A percentile compares a stretch with the other conserved stretches of the same genome.
Conservation (phyloP, 129 eudicot genomes). For the Helianthus annuus region DNA sequence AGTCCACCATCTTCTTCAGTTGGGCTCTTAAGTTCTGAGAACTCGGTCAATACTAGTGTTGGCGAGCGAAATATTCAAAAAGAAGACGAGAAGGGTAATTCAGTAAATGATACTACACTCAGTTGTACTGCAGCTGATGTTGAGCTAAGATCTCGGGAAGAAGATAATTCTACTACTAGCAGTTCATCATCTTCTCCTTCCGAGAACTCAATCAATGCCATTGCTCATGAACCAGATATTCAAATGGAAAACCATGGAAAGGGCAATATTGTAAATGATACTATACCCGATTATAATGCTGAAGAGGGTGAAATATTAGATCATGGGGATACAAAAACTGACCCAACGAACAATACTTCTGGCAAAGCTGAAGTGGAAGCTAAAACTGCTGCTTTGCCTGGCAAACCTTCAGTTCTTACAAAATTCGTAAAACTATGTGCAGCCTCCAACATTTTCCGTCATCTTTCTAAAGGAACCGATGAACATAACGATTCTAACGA, state of each 20-base stretch:
- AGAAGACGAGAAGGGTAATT: conserved; percentile 25
- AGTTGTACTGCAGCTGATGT: not conserved
- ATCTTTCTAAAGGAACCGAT: conserved; percentile 46
- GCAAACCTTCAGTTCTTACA: conserved; percentile 49
- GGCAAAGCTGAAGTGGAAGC: conserved; percentile 42
- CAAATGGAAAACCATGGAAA: conserved; percentile 30
- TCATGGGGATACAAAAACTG: not conserved
- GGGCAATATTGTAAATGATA: conserved; percentile 10
- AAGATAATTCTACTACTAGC: not conserved
- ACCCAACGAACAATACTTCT: conserved; percentile 23
- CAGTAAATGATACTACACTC: not conserved
- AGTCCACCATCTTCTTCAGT: conserved; percentile 20
- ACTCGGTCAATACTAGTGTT: conserved; percentile 6
- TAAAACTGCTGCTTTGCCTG: conserved; percentile 44
- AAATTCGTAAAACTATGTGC: conserved; percentile 46
- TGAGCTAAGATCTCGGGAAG: conserved; percentile 21
- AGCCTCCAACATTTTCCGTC: conserved; percentile 51
- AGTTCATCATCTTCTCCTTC: not conserved
- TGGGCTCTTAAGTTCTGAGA: conserved; percentile 17
- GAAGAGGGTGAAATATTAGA: conserved; percentile 27
- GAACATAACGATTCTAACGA: conserved; percentile 33
- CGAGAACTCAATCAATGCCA: conserved; percentile 8
- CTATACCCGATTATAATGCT: not conserved
- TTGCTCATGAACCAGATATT: conserved; percentile 27
- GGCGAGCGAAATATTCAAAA: conserved; percentile 28